Base-by-base conservation (phyloP, 2,329 filamentous ascomycete genomes). In the Neofusicoccum kwambonambiense region DNA sequence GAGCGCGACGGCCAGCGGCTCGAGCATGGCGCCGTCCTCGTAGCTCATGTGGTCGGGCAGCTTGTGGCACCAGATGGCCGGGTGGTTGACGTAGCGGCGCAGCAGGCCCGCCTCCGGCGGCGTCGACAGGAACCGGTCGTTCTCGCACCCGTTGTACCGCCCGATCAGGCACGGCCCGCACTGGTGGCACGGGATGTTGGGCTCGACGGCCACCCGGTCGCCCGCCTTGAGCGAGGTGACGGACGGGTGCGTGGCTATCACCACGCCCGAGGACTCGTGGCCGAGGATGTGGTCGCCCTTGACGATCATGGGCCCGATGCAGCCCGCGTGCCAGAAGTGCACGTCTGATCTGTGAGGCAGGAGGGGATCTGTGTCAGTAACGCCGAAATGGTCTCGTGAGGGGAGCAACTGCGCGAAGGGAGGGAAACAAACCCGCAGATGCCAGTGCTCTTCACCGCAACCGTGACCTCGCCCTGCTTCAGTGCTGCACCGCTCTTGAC, bases 281-380 rank as follows among this genome's bases (percentile, higher is more conserved):
- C 94, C 94, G 19, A 98, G 88, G 74, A 97, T 93, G 78, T 97
- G 94, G 74, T 93, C 90, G 73, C 86, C 90, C 70, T 86, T 86
- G 54, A 98, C 94, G 68, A 97, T 89, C 93, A 97, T 97, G 70
- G 93, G 93, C 34, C 94, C 94, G 75, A 98, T 98, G 81, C 91
- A 91, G 70, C 94, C 94, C 57, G 90, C 90, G 76, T 96, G 92
- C 94, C 94, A 98, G 83, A 98, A 98, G 81, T 98, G 94, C 64
- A 98, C 89, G 78, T 97, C 93, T 67, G 92, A 96, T 65, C 91
- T 94, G 72, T 60, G 9, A 41, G 22, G 17, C 54, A 44, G 47
- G 66, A n/a, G 69, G n/a, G 13, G 67, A 31, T 34, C 13, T 19
- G 39, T 51, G 22, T 64, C 19, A 41, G 34, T 31, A 35, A 35